Base-by-base conservation (phyloP, 2,329 filamentous ascomycete species). In the Neophaeococcomyces aloes region DNA sequence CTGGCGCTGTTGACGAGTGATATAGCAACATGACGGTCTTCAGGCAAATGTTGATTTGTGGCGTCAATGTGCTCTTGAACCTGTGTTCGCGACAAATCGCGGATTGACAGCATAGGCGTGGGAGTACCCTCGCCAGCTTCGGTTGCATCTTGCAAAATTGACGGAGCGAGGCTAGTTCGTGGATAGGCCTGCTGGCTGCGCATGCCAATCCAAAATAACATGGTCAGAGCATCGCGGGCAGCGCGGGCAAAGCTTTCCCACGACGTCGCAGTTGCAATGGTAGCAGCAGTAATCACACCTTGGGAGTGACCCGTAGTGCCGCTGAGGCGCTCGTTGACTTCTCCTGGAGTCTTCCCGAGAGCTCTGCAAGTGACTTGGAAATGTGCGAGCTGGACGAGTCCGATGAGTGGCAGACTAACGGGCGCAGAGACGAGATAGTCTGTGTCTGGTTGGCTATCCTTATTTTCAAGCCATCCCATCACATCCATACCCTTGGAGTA, bases 171-270 rank as follows among this genome's bases (percentile, higher is more conserved):
- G 27, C 91, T 96, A 3, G 91, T 98, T 55, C 85, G 80, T 30
- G 91, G 93, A 66, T 95, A 98, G 2, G 88, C 88, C 65, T 98
- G 91, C 65, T 98, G 91, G 64, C 89, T 95, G 59, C 91, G 83
- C 48, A 89, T 81, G 61, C 93, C 91, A 54, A 98, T 94, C 91
- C 91, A 98, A 74, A 98, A 98, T 23, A 98, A 81, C 58, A 95
- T 86, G 23, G 85, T 91, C 51, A 98, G 71, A 2, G 89, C 84
- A 54, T 86, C 80, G 57, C 75, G 81, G 44, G 86, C 77, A 44
- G 86, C 78, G 58, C 84, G 80, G 53, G 83, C 78, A 63, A 91
- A 98, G 1, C 85, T 85, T 50, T 94, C 87, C 91, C 91, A 98
- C 21, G 83, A 87, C 54, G 86, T 83, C 3, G 88, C 86, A 4